Base-by-base conservation (phyloP, 345 rosid species). In the Cardiospermum halicacabum region DNA sequence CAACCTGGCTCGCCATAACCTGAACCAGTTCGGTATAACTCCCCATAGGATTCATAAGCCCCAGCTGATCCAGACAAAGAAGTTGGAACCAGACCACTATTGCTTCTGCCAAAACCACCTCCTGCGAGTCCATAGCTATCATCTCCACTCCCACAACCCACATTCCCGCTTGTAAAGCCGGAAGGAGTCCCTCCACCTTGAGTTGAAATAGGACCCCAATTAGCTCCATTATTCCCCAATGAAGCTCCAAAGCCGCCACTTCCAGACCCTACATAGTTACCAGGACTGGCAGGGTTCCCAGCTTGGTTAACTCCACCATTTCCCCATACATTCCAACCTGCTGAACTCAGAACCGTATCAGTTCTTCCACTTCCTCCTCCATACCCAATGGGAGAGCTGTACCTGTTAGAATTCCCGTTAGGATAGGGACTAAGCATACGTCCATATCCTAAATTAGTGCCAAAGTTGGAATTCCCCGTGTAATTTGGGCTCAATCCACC, bases 261-360 rank as follows among this genome's bases (percentile, higher is more conserved):
- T 24, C 86, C 87, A 45, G 82, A 69, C 32, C 85, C 70, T 66
- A 85, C 28, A 61, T 75, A 78, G 59, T 75, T 65, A 75, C 83
- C 76, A 36, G 82, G 68, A 56, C 71, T 81, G 51, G 80, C 76
- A 51, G 81, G 75, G 68, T 78, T 77, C n/a, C 75, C 16, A 18
- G 67, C 74, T 72, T 56, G 69, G 58, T 53, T 73, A 47, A 81
- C 77, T 58, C 84, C 72, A 54, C 89, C 85, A 78, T 77, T 88
- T 79, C 92, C 97, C 97, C 97, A 91, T 51, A 90, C 80, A 74
- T 82, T 87, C 56, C 91, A 75, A 64, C 79, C 64, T 64, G 74
- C 68, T 47, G 85, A 73, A 75, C 82, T 85, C 65, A 86, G 77
- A 72, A 76, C 75, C 58, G 92, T 77, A 65, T 82, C 82, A 30